Evolutionary conservation across 306 rosid species (phyloP).

Genomic region (Begonia peltatifolia): DNA sequence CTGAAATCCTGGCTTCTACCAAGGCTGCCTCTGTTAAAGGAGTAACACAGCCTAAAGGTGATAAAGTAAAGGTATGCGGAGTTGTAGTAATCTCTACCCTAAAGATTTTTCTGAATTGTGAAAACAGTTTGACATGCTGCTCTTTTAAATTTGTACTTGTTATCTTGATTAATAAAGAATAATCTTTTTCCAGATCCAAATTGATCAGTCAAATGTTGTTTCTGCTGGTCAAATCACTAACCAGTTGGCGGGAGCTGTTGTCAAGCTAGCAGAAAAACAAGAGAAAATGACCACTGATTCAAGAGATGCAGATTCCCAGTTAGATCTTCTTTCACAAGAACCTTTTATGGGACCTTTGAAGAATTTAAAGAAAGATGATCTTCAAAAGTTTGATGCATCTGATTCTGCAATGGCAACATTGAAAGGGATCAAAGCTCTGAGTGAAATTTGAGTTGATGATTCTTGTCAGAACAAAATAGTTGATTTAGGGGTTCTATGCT

Average conservation of each 20-base stretch:
- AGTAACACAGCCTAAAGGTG: conserved; percentile 40
- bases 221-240: conserved; percentile 63
- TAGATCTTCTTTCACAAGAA: conserved; percentile 67
- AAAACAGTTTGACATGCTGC: background rate
- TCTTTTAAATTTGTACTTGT: too few species aligned
- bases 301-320: conserved; percentile 46
- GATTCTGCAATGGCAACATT: conserved; percentile 87
- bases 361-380: conserved; percentile 42
- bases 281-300: conserved; percentile 32
- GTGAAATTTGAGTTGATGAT: conserved; percentile 71
- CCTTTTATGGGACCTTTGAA: conserved; percentile 63
- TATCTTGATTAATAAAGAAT: too few species aligned
- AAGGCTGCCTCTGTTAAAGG: conserved; percentile 51
- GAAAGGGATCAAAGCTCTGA: conserved; percentile 82
- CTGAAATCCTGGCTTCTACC: conserved; percentile 39
- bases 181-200: conserved; percentile 50
- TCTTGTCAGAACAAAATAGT: conserved; percentile 45
- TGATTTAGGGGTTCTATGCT: conserved; percentile 60
- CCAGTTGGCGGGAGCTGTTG: conserved; percentile 66
- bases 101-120: background rate
- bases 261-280: conserved; percentile 63
- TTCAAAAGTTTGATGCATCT: conserved; percentile 70
- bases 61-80: conserved; percentile 61
- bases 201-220: conserved; percentile 65
- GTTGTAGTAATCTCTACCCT: background rate